Percentiles rank a stretch among this genome's conserved stretches.
Evolutionary conservation across 2,329 filamentous ascomycete species (phyloP).

Genomic region (Cytospora chrysosperma): DNA sequence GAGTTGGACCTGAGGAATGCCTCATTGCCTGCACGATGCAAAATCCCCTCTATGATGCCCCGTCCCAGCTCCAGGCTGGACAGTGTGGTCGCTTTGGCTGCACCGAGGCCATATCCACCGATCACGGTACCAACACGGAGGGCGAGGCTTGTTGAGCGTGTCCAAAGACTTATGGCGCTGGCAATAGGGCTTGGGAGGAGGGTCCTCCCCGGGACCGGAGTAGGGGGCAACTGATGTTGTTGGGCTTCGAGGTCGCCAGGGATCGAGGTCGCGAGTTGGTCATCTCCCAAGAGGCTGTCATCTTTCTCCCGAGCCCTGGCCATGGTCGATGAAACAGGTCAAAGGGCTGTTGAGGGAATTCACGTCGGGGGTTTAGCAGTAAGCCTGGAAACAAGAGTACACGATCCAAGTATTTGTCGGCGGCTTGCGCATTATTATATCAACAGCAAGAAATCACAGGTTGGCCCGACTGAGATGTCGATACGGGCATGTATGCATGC

Average conservation of each 20-base stretch:
- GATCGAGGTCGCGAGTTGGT: not conserved
- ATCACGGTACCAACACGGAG: conserved; percentile 54
- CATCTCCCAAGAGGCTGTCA: not conserved
- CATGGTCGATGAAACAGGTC: not conserved
- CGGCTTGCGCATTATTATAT: conserved; percentile 1
- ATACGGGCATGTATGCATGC: not conserved
- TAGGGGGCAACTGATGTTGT: conserved; percentile 1
- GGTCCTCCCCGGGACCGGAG: conserved; percentile 39
- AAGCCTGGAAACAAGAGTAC: not conserved
- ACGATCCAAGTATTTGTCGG: not conserved
- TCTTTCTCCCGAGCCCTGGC: not conserved
- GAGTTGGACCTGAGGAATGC: conserved; percentile 44
- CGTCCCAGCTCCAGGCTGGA: conserved; percentile 58
- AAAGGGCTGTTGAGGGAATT: not conserved
- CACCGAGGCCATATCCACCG: conserved; percentile 51
- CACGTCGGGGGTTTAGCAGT: not conserved
- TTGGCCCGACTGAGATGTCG: not conserved
- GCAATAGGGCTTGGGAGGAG: conserved; percentile 59
- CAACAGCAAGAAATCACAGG: not conserved
- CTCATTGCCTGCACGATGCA: conserved; percentile 53
- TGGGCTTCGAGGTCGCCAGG: conserved; percentile 6
- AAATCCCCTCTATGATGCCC: conserved; percentile 52
- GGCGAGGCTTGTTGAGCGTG: conserved; percentile 58
- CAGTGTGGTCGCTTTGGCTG: conserved; percentile 55
- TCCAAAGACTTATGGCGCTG: conserved; percentile 58